These are phyloP conservation scores for Botrytis pseudocinerea DNA, from an alignment of 2,329 filamentous ascomycete species.

Conservation along the genomic window DNA sequence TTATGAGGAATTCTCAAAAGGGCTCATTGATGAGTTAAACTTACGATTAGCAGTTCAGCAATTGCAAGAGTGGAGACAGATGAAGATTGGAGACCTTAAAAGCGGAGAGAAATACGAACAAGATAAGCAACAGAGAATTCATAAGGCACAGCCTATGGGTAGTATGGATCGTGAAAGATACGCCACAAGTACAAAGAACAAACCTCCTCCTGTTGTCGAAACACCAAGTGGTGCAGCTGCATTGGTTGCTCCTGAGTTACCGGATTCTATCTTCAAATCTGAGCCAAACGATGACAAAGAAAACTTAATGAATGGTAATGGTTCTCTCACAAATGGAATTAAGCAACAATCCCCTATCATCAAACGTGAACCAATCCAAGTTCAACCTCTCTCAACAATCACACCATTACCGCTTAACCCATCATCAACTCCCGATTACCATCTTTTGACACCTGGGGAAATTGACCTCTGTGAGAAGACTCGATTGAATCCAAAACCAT, in stretches of 20 bases:
- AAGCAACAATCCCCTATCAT: conserved; percentile 42
- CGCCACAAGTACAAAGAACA: conserved; percentile 68
- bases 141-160: conserved; percentile 69
- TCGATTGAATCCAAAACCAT: conserved; percentile 88
- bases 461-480: conserved; percentile 81
- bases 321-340: conserved; percentile 52
- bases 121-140: conserved; percentile 77
- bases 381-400: conserved; percentile 49
- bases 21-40: conserved; percentile 87
- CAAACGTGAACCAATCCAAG: conserved; percentile 52
- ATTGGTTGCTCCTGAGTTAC: conserved; percentile 76
- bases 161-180: conserved; percentile 81
- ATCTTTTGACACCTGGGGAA: conserved; percentile 83
- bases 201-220: conserved; percentile 62
- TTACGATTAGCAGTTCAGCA: conserved; percentile 85
- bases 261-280: conserved; percentile 41
- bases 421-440: conserved; percentile 71
- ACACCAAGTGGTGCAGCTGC: conserved; percentile 73
- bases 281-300: conserved; percentile 45
- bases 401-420: conserved; percentile 48
- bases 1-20: conserved; percentile 82
- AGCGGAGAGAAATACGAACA: conserved; percentile 89
- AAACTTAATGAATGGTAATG: conserved; percentile 42
- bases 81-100: conserved; percentile 80
- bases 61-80: conserved; percentile 88